A percentile compares a stretch with the other conserved stretches of the same genome.
Conservation (phyloP, 78 protist genomes). For the Cyanophora paradoxa region DNA sequence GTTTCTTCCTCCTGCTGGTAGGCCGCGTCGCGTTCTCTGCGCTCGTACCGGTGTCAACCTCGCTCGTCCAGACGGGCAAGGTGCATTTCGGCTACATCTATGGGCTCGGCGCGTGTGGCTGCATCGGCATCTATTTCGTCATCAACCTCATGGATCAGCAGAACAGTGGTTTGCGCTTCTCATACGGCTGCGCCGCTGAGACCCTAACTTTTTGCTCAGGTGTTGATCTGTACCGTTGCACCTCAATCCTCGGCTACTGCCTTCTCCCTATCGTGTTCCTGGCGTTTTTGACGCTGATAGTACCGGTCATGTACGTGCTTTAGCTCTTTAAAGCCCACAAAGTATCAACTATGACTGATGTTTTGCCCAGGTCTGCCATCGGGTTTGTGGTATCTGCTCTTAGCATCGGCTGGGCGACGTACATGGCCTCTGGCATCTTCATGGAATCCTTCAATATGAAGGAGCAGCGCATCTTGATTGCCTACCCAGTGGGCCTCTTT, state of each 20-base stretch:
- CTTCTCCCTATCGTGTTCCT: slow-evolving; percentile 78
- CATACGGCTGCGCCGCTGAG: too few relatives aligned
- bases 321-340: not conserved
- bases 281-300: slow-evolving; percentile 31
- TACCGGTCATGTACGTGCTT: slow-evolving; percentile 32
- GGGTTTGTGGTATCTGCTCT: slow-evolving; percentile 38
- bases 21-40: not conserved
- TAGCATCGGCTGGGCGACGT: slow-evolving; percentile 65
- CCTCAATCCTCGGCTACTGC: slow-evolving; percentile 78
- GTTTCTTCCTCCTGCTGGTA: slow-evolving; percentile 71
- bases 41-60: not conserved
- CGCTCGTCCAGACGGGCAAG: slow-evolving; percentile 61
- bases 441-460: slow-evolving; percentile 46
- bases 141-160: slow-evolving; percentile 65
- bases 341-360: not conserved
- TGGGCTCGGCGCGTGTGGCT: slow-evolving; percentile 73
- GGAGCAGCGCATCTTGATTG: slow-evolving; percentile 63
- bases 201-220: too few relatives aligned
- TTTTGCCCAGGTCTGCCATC: slow-evolving; percentile 35
- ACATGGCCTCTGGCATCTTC: slow-evolving; percentile 68
- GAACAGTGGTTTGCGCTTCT: too few relatives aligned
- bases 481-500: slow-evolving; percentile 75
- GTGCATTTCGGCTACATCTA: slow-evolving; percentile 82
- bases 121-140: slow-evolving; percentile 60
- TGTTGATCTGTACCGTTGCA: not conserved